Evolutionary conservation across 1,139 yeast species (phyloP).

Genomic region (Kurtzmaniella quercitrusa): DNA sequence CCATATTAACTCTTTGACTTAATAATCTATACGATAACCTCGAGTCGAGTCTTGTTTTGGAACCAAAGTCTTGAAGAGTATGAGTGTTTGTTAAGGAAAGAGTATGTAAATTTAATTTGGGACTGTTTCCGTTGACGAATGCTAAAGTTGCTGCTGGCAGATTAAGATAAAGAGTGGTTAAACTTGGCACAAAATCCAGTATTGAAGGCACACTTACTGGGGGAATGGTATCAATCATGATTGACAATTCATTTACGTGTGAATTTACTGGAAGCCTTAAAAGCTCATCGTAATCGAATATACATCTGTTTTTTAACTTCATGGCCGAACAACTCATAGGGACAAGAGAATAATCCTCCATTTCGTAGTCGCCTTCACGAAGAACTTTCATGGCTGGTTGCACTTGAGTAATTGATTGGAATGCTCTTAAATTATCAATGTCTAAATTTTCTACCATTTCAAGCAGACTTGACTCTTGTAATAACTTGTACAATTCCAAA

Average conservation of each 20-base stretch:
- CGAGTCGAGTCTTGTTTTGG: constrained; percentile 5
- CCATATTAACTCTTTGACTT: constrained; percentile 14
- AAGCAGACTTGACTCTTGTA: constrained; percentile 8
- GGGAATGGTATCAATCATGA: constrained; percentile 14
- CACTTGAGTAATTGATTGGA: constrained; percentile 11
- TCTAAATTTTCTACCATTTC: constrained; percentile 17
- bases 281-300: constrained; percentile 18
- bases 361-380: constrained; percentile 3
- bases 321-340: neutral
- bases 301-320: constrained; percentile 20
- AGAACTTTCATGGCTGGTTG: constrained; percentile 1
- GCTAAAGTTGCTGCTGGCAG: constrained; percentile 9
- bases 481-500: neutral
- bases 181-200: constrained; percentile 4
- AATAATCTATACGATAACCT: constrained; percentile 10
- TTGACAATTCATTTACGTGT: constrained; percentile 17
- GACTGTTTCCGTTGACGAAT: constrained; percentile 6
- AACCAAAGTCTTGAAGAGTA: constrained; percentile 7
- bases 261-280: constrained; percentile 16
- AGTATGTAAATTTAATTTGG: neutral
- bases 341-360: neutral
- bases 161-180: constrained; percentile 6
- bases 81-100: constrained; percentile 7
- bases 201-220: neutral
- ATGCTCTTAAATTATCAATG: constrained; percentile 17